These are phyloP conservation scores for Rhododendron simsii DNA, from an alignment of 148 eudicot genomes.

Conservation along the genomic window DNA sequence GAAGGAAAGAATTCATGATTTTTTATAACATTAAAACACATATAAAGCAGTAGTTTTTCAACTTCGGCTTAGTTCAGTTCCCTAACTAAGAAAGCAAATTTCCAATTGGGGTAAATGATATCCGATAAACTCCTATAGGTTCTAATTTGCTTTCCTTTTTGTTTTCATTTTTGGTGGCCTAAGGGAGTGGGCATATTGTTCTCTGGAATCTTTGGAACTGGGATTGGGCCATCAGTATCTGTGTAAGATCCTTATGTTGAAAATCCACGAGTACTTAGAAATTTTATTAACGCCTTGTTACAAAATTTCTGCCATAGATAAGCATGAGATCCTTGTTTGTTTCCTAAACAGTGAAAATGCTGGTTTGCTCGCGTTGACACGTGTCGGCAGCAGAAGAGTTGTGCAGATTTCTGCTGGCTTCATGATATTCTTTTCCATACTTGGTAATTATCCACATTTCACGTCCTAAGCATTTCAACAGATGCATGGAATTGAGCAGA, in stretches of 20 bases:
- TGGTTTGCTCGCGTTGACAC: slow-evolving; percentile 83
- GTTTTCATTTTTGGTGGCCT: slow-evolving; percentile 3
- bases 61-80: background rate
- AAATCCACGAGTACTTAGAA: background rate
- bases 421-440: slow-evolving; percentile 92
- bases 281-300: too few relatives aligned
- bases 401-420: slow-evolving; percentile 87
- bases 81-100: background rate
- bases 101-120: background rate
- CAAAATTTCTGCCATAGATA: background rate
- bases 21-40: background rate
- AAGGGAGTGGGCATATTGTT: slow-evolving; percentile 88
- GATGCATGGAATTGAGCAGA: background rate
- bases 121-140: background rate
- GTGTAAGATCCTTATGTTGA: slow-evolving; percentile 48
- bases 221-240: slow-evolving; percentile 82
- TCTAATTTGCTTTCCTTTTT: background rate
- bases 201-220: slow-evolving; percentile 92
- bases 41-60: background rate
- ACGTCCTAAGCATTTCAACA: background rate
- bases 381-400: slow-evolving; percentile 94
- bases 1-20: background rate
- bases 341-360: slow-evolving; percentile 72
- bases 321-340: background rate
- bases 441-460: slow-evolving; percentile 39